phyloP scores from a whole-genome alignment of 2,329 filamentous ascomycete genomes.

The Camillea tinctor region DNA sequence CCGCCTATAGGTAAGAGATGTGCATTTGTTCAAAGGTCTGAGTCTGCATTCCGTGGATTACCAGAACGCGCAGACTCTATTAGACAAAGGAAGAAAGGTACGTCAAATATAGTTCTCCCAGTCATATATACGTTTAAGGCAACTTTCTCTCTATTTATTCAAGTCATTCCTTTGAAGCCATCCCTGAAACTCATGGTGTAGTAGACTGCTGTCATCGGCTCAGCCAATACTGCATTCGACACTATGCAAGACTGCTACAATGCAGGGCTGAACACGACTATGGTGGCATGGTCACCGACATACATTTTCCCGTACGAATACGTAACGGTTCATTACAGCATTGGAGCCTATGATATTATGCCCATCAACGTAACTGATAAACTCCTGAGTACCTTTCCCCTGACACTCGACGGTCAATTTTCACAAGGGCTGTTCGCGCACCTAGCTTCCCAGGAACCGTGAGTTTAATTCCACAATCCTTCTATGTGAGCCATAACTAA shows the following conservation, averaged over 20 bases:
- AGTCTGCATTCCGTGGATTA: constrained; percentile 26
- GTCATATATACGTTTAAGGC: background rate
- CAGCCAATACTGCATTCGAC: constrained; percentile 5
- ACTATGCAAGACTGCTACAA: constrained; percentile 3
- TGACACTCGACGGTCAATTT: background rate
- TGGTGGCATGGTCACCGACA: constrained; percentile 5
- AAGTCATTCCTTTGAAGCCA: background rate
- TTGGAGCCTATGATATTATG: constrained; percentile 1
- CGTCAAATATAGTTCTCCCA: background rate
- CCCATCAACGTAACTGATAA: background rate
- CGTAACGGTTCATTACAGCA: constrained; percentile 2
- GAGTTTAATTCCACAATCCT: background rate
- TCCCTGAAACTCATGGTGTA: background rate
- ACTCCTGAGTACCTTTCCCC: constrained; percentile 3
- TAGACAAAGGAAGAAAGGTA: constrained; percentile 22
- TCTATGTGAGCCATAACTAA: background rate
- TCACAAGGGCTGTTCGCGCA: constrained; percentile 1
- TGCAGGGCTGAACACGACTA: constrained; percentile 5
- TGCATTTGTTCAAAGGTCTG: constrained; percentile 22
- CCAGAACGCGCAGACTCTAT: constrained; percentile 19
- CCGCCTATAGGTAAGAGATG: constrained; percentile 22
- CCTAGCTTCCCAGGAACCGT: constrained; percentile 3
- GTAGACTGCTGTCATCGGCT: constrained; percentile 4
- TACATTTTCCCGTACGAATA: constrained; percentile 5
- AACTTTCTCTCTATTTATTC: background rate